Conservation (phyloP, 192 early-diverging fungal genomes). For the Rhizophagus sp. region DNA sequence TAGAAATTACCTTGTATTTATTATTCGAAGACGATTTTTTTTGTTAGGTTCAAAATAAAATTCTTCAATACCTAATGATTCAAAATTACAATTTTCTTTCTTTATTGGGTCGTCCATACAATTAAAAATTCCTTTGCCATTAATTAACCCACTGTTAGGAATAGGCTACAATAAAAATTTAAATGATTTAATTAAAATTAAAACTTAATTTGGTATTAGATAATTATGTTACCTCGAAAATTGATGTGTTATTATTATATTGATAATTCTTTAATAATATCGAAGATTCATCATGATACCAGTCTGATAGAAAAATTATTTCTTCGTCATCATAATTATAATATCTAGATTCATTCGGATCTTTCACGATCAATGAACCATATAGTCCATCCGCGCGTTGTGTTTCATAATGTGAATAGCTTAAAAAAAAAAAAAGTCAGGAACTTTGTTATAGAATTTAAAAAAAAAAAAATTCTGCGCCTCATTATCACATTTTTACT, state of each 20-base stretch:
- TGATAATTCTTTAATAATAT: conserved; percentile 29
- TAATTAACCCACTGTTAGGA: conserved; percentile 52
- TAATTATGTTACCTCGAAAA: background rate
- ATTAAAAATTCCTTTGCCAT: conserved; percentile 43
- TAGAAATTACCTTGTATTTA: conserved; percentile 45
- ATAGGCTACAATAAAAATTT: conserved; percentile 23
- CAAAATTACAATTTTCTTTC: conserved; percentile 29
- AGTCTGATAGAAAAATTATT: conserved; percentile 40
- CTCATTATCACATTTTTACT: background rate
- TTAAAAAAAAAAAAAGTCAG: conserved; percentile 35
- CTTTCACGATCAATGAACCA: conserved; percentile 42
- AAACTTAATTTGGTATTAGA: background rate
- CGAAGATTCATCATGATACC: conserved; percentile 46
- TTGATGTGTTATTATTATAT: conserved; percentile 13
- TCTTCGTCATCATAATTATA: conserved; percentile 47
- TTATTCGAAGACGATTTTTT: conserved; percentile 57
- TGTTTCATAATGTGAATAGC: conserved; percentile 46
- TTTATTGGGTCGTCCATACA: conserved; percentile 19
- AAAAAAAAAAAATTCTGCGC: background rate
- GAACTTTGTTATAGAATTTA: conserved; percentile 19
- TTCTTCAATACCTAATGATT: conserved; percentile 12
- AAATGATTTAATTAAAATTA: background rate
- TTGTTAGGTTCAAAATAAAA: conserved; percentile 36
- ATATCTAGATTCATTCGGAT: conserved; percentile 36
- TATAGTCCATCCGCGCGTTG: conserved; percentile 47